Conservation (phyloP, 2,329 filamentous ascomycete species). For the Davidsoniella neocaledoniae region DNA sequence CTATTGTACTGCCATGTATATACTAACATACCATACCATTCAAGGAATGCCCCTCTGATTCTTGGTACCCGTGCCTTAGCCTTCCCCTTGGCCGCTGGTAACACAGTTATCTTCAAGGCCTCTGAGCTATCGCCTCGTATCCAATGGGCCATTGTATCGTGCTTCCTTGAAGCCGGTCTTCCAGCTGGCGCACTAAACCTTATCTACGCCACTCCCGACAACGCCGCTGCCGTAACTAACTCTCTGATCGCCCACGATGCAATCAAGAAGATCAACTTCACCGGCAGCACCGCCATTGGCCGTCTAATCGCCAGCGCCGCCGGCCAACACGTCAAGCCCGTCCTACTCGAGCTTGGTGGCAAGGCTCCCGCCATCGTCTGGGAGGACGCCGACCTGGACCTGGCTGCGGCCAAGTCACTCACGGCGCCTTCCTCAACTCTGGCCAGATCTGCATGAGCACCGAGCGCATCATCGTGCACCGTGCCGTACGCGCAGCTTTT, state of each 20-base stretch:
- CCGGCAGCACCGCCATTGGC: conserved; percentile 59
- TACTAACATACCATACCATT: conserved; percentile 6
- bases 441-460: conserved; percentile 83
- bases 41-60: conserved; percentile 41
- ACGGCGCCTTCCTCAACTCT: conserved; percentile 54
- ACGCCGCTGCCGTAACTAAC: conserved; percentile 50
- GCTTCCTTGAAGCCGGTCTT: conserved; percentile 58
- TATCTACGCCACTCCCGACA: conserved; percentile 45
- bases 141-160: conserved; percentile 43
- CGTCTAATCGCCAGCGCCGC: conserved; percentile 53
- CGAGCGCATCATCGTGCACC: conserved; percentile 50
- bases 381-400: conserved; percentile 60
- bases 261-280: conserved; percentile 75
- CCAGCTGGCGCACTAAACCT: conserved; percentile 61
- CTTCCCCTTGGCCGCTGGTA: conserved; percentile 59
- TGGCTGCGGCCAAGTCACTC: conserved; percentile 51
- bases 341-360: conserved; percentile 66
- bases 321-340: conserved; percentile 60
- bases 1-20: not conserved
- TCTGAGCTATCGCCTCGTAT: conserved; percentile 50
- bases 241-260: conserved; percentile 48
- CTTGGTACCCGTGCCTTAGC: conserved; percentile 37
- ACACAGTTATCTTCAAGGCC: conserved; percentile 58
- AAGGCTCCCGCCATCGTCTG: conserved; percentile 67
- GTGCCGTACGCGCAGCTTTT: conserved; percentile 29